These are phyloP conservation scores for Colletotrichum lupini DNA, from an alignment of 2,329 filamentous ascomycete genomes.

Conservation along the genomic window DNA sequence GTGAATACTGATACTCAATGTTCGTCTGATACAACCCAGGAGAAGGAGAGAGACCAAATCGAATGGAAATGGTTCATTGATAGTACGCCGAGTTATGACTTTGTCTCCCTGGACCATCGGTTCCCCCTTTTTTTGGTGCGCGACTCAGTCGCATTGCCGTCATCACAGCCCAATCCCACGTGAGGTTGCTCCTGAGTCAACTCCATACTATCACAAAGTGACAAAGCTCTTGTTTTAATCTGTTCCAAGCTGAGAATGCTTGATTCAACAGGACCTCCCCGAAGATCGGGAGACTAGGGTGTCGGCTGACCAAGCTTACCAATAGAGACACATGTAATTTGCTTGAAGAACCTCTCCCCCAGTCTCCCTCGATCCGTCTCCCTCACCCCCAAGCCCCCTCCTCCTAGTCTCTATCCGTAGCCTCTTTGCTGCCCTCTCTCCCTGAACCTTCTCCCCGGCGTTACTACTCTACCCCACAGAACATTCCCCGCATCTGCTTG, in stretches of 20 bases:
- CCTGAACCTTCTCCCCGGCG: neutral
- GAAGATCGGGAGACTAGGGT: neutral
- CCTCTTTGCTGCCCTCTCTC: neutral
- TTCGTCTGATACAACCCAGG: neutral
- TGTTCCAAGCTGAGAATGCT: neutral
- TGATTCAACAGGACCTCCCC: neutral
- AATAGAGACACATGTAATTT: slow-evolving; percentile 9
- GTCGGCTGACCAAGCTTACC: slow-evolving; percentile 10
- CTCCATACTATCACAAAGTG: neutral
- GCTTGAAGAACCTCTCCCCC: slow-evolving; percentile 2
- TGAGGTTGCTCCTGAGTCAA: neutral
- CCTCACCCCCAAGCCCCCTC: neutral
- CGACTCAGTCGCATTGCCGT: neutral
- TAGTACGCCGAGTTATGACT: neutral
- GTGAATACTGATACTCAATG: neutral
- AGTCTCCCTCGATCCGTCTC: neutral
- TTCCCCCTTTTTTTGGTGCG: neutral
- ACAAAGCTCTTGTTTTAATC: neutral
- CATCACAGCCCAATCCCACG: neutral
- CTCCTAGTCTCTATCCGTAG: neutral
- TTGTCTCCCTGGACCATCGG: neutral
- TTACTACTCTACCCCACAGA: slow-evolving; percentile 2
- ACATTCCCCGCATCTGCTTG: slow-evolving; percentile 25
- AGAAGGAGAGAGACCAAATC: neutral
- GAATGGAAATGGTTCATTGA: neutral